Evolutionary conservation across 306 rosid species (phyloP).

Genomic region (Citrullus mucosospermus): DNA sequence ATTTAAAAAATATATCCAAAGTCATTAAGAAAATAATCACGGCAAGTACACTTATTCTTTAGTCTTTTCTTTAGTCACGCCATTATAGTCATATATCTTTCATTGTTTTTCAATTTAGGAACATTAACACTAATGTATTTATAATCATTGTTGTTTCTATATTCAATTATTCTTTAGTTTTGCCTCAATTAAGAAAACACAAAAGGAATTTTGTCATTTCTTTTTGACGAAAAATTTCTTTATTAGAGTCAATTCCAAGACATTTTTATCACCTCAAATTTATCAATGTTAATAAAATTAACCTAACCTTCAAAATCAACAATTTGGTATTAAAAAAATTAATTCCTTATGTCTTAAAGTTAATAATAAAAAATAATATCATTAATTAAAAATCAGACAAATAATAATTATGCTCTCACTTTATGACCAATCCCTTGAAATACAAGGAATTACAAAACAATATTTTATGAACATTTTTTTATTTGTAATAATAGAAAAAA

Average conservation of each 20-base stretch:
- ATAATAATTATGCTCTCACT: neutral
- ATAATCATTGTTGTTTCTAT: neutral
- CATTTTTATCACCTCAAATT: neutral
- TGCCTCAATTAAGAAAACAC: too few relatives aligned
- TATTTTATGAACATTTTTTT: neutral
- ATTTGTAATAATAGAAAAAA: neutral
- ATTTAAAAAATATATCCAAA: neutral
- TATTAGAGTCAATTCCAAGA: too few relatives aligned
- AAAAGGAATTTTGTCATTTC: too few relatives aligned
- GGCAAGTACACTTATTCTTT: too few relatives aligned
- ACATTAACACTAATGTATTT: neutral
- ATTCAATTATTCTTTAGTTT: neutral
- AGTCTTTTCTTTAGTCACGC: neutral
- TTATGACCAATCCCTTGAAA: neutral
- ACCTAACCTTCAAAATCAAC: neutral
- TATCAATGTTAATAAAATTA: neutral
- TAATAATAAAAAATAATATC: too few relatives aligned
- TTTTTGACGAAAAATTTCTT: too few relatives aligned
- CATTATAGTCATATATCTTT: too few relatives aligned
- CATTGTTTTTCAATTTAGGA: neutral
- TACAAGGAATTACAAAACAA: neutral
- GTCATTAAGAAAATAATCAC: neutral
- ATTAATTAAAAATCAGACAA: neutral
- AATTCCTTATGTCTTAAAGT: too few relatives aligned
- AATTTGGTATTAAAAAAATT: neutral